Evolutionary conservation across 176 grass and related monocot species (phyloP), one percentile per base, ranked within the genome.

Genomic region (Metroxylon sagu): DNA sequence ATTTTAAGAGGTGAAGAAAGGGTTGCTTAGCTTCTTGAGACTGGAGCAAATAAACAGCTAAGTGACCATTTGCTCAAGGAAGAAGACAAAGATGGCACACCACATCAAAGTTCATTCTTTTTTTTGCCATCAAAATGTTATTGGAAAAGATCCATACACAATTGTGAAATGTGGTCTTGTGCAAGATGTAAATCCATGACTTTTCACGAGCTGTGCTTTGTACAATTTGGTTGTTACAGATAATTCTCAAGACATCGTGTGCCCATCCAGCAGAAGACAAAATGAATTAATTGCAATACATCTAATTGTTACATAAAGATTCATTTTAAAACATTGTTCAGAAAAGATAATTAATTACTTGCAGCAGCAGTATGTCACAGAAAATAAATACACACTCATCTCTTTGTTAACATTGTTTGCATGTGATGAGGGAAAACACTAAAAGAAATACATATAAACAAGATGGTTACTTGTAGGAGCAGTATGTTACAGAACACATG

Each of bases 141-240:
- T 88, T 0, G 92, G 92, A 60, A 67, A 85, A 63, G 74, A 71
- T 28, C 57, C 90, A 54, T 90, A 88, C 53, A 88, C 68, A 35
- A 88, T 79, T 55, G 76, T 90, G 74, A 96, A 96, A 71, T 91
- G 90, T 49, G 81, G 92, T 3, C 65, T 96, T 26, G 92, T 96
- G 57, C 92, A 96, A 77, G 90, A 96, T 79, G 87, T 96, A 73
- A 60, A 80, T 64, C 43, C 5, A 49, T 28, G 19, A 28, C 29
- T 7, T 63, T 18, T 14, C 16, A 4, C 8, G 5, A 12, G 49
- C 4, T 48, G 2, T 59, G 21, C 56, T 18, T 7, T 14, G 16
- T 35, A 17, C 26, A 28, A 28, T 19, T 25, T 19, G 19, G 19
- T 35, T 25, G 18, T 70, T 74, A 28, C 58, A 90, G 87, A 90